Evolutionary conservation across 208 protist genomes (phyloP).

Genomic region (Leishmania amazonensis): DNA sequence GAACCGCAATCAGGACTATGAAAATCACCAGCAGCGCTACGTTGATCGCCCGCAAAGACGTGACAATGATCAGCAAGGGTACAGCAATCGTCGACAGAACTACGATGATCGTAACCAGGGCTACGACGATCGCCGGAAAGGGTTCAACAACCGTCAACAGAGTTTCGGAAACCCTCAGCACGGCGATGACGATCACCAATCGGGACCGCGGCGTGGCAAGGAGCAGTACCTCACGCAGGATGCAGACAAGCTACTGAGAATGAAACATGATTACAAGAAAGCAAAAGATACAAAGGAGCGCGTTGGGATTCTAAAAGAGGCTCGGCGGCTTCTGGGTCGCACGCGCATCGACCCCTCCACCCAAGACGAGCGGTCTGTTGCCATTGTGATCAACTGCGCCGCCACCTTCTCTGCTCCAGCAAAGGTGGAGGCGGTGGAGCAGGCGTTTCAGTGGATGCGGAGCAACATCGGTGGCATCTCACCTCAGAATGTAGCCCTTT

Average conservation of each 20-base stretch:
- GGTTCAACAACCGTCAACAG: constrained; percentile 9
- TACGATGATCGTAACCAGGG: not conserved
- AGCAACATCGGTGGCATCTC: constrained; percentile 61
- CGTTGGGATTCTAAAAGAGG: constrained; percentile 44
- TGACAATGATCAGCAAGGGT: constrained; percentile 15
- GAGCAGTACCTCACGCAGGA: constrained; percentile 49
- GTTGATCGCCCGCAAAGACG: constrained; percentile 1
- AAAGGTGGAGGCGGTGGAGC: constrained; percentile 44
- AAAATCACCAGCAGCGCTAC: constrained; percentile 13
- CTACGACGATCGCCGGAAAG: constrained; percentile 1
- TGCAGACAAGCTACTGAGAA: constrained; percentile 55
- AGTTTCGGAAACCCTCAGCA: constrained; percentile 2
- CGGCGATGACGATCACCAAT: constrained; percentile 5
- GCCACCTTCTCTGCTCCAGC: constrained; percentile 47
- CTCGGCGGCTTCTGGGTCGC: constrained; percentile 50
- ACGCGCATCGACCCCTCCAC: constrained; percentile 77
- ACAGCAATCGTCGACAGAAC: not conserved
- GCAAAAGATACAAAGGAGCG: constrained; percentile 61
- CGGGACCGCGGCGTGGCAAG: not conserved
- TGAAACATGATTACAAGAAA: constrained; percentile 68
- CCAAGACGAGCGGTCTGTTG: constrained; percentile 81
- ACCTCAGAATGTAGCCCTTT: constrained; percentile 80
- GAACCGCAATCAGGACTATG: constrained; percentile 11
- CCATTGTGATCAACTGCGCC: constrained; percentile 76
- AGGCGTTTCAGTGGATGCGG: constrained; percentile 70